Percentiles rank a stretch among this genome's conserved stretches.
Evolutionary conservation across 2,329 filamentous ascomycete genomes (phyloP).

Genomic region (Huntiella bhutanensis): DNA sequence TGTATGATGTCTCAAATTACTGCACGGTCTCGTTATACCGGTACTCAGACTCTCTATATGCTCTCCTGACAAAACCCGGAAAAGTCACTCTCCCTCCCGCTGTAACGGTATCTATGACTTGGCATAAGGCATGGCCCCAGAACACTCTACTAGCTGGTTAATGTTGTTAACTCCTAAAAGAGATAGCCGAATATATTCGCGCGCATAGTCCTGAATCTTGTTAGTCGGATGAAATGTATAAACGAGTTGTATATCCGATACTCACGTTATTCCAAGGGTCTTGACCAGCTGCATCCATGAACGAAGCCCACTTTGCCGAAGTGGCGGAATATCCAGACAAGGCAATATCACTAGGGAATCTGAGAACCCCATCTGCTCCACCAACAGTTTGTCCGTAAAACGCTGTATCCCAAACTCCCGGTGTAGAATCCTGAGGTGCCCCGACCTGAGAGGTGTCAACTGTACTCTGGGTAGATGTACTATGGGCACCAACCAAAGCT

Average conservation of each 20-base stretch:
- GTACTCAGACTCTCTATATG: too few relatives aligned
- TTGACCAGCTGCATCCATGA: slow-evolving; percentile 20
- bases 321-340: slow-evolving; percentile 22
- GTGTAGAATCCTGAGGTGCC: slow-evolving; percentile 31
- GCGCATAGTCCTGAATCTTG: slow-evolving; percentile 24
- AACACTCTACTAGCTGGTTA: slow-evolving; percentile 35
- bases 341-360: slow-evolving; percentile 24
- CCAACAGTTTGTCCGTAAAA: slow-evolving; percentile 27
- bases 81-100: background rate
- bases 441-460: slow-evolving; percentile 22
- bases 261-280: slow-evolving; percentile 24
- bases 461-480: slow-evolving; percentile 29
- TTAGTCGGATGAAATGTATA: background rate
- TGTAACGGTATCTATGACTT: background rate
- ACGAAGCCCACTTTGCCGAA: slow-evolving; percentile 20
- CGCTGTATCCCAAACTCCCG: slow-evolving; percentile 32
- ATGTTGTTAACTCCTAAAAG: slow-evolving; percentile 38
- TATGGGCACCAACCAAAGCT: slow-evolving; percentile 36
- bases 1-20: too few relatives aligned
- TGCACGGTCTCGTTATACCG: too few relatives aligned
- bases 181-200: slow-evolving; percentile 33
- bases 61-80: too few relatives aligned
- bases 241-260: background rate
- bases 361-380: slow-evolving; percentile 18
- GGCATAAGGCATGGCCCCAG: slow-evolving; percentile 26